Base-by-base conservation (phyloP, 257 asterid genomes). In the Phtheirospermum japonicum region DNA sequence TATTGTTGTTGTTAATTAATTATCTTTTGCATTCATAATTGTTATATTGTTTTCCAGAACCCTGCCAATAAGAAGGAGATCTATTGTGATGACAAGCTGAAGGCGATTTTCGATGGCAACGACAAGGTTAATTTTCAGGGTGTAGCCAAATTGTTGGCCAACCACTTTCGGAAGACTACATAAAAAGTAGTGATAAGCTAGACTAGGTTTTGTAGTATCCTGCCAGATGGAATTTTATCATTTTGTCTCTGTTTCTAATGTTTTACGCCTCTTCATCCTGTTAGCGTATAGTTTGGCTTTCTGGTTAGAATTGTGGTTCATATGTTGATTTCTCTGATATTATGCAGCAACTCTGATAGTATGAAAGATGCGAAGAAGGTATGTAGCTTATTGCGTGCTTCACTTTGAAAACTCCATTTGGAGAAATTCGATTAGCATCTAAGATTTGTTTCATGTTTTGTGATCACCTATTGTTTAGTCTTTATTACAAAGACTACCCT, bases 51-150 rank as follows among this genome's bases (percentile, higher is more conserved):
- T 12, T 68, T 76, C 73, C 85, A 82, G 85, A 82, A 85, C 63
- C 85, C 89, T 0, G 65, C 76, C 11, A 80, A 85, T 78, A 82
- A 78, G 79, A 80, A 26, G 63, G 94, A 85, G 81, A 85, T 82
- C 31, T 51, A 13, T 12, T 82, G 89, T 23, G 94, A 82, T 63
- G 85, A 76, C 50, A 85, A 58, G 77, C 61, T 85, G 79, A 82
- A 85, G 80, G 68, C 82, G 1, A 78, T 80, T 18, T 85, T 85
- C 30, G 77, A 71, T 23, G 85, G 80, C 71, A 78, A 80, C 58
- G 94, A 85, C 67, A 85, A 59, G 64, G 83, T 85, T 55, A 75
- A 77, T 43, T 82, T 82, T 67, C 72, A 61, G 20, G 83, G 77
- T 65, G 64, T 82, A 0, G 89, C 83, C 0, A 80, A 78, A 37